Evolutionary conservation across 345 rosid genomes (phyloP), one percentile per base, ranked within the genome.

Genomic region (Boechera stricta): DNA sequence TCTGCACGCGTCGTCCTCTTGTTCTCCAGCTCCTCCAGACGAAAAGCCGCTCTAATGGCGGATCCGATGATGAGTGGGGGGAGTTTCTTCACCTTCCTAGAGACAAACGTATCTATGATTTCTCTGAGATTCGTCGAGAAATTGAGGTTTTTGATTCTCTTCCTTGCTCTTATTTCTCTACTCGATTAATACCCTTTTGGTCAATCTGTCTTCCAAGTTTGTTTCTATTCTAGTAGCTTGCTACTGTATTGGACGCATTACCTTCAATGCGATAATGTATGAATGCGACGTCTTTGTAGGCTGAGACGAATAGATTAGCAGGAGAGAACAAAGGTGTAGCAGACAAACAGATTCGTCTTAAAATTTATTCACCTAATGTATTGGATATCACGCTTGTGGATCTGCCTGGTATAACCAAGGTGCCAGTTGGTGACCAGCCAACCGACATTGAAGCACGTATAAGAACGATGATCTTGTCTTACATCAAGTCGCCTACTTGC

Each of bases 1-100:
- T 93, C 76, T 96, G 99, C 76, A 96, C 99, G 6, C 94, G 99
- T 44, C 89, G 98, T 5, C 99, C 98, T 15, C 96, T 96, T 29
- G 95, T 96, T 12, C 90, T 96, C 33, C 99, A 96, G 89, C 90
- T 96, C 5, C 77, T 95, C 18, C 99, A 93, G 87, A 91, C 88
- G 35, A 90, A 91, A 82, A 72, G 86, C 49, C 81, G 79, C 66
- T 74, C 85, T 24, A 90, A 83, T 36, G 92, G 90, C 0, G 91
- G 88, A 15, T 72, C 78, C 5, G 99, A 87, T 1, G 99, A 93
- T 10, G 98, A 93, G 84, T 96, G 85, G 83, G 99, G 98, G 48
- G 99, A 96, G 91, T 96, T 96, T 63, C 86, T 87, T 39, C 99
- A 96, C 82, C 74, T 90, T 48, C 97, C 96, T 69, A 87, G 86